Conservation (phyloP, 2,329 filamentous ascomycete species). For the Alternaria burnsii region DNA sequence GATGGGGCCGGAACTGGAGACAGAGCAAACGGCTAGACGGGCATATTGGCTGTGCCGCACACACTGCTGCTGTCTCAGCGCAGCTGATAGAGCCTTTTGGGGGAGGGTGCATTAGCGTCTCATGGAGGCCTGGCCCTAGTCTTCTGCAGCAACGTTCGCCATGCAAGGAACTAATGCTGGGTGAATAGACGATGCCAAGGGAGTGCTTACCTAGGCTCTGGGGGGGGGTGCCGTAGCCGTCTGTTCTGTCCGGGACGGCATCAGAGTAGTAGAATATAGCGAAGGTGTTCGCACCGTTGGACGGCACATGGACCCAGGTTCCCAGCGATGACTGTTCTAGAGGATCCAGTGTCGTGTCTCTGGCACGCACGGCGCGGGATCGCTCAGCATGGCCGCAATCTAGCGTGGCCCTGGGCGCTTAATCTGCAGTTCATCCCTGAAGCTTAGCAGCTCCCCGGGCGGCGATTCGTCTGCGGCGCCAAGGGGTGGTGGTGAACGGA, state of each 20-base stretch:
- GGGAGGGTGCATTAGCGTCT: conserved; percentile 34
- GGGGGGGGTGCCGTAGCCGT: neutral
- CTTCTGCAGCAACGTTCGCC: conserved; percentile 19
- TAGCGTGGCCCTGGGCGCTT: conserved; percentile 25
- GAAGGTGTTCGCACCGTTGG: neutral
- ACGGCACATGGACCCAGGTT: neutral
- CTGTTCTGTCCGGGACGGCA: neutral
- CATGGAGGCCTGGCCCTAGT: conserved; percentile 22
- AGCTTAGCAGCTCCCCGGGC: conserved; percentile 8
- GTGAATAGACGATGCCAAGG: conserved; percentile 11
- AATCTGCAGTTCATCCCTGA: conserved; percentile 19
- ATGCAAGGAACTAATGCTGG: conserved; percentile 16
- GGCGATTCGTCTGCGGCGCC: conserved; percentile 20
- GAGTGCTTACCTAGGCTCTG: neutral
- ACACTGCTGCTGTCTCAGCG: conserved; percentile 24
- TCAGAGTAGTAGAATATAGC: neutral
- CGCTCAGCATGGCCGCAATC: conserved; percentile 14
- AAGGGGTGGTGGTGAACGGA: conserved; percentile 18
- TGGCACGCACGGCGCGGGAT: conserved; percentile 22
- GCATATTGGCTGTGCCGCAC: conserved; percentile 23
- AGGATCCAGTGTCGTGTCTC: conserved; percentile 25
- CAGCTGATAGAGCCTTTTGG: conserved; percentile 29
- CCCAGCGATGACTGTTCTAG: conserved; percentile 7
- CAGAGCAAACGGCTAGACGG: conserved; percentile 29
- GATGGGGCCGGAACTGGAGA: conserved; percentile 19